These are phyloP conservation scores for Bassia scoparia DNA, from an alignment of 148 eudicot genomes.

Conservation along the genomic window DNA sequence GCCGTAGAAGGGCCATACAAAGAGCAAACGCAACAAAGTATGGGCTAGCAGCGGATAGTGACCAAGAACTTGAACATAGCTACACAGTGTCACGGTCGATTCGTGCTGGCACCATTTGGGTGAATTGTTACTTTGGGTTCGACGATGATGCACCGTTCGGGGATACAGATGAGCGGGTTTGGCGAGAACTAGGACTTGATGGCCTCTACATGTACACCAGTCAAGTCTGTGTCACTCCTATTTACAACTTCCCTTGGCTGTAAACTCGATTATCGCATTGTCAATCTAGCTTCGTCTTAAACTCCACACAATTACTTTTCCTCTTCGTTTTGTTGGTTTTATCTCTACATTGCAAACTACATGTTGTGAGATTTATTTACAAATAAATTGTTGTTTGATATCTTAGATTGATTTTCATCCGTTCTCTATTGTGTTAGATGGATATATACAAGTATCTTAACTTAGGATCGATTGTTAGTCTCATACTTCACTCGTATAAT, in stretches of 20 bases:
- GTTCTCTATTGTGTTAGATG: too few relatives aligned
- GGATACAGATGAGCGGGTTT: constrained; percentile 85
- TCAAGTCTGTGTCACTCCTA: constrained; percentile 65
- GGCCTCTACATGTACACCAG: constrained; percentile 55
- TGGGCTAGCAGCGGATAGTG: constrained; percentile 73
- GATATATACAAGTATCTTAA: too few relatives aligned
- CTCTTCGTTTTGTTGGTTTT: too few relatives aligned
- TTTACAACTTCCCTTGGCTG: constrained; percentile 56
- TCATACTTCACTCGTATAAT: too few relatives aligned
- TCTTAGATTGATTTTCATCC: too few relatives aligned
- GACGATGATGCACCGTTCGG: constrained; percentile 60
- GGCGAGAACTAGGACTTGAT: constrained; percentile 64
- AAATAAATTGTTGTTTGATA: too few relatives aligned
- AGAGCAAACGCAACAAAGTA: constrained; percentile 62
- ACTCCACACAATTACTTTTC: too few relatives aligned
- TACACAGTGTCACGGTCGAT: constrained; percentile 68
- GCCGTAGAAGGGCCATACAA: constrained; percentile 64
- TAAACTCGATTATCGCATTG: too few relatives aligned
- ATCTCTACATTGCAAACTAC: too few relatives aligned
- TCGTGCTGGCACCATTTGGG: constrained; percentile 67
- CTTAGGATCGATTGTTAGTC: too few relatives aligned
- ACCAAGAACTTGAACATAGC: constrained; percentile 65
- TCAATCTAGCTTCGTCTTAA: too few relatives aligned
- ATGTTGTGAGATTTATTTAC: too few relatives aligned
- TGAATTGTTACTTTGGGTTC: constrained; percentile 72